These are phyloP conservation scores for Nectriaceae sp. DNA, from an alignment of 2,329 filamentous ascomycete species.

Conservation along the genomic window DNA sequence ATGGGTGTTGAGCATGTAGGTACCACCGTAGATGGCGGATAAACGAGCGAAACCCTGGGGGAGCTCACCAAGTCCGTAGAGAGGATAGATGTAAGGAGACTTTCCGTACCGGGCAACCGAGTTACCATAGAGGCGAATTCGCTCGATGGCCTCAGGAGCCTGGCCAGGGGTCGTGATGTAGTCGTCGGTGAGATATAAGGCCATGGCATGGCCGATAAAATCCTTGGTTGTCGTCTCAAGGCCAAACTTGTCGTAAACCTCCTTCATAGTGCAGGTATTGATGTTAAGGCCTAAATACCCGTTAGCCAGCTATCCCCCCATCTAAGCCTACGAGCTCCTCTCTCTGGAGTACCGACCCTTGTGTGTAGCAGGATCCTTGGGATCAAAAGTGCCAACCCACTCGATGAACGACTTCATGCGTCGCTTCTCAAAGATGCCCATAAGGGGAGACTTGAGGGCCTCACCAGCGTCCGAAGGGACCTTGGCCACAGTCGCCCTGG, in stretches of 20 bases:
- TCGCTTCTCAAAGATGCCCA: conserved; percentile 98
- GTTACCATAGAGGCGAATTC: conserved; percentile 95
- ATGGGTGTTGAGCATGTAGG: conserved; percentile 98
- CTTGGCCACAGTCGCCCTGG: conserved; percentile 91
- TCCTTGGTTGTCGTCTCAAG: conserved; percentile 88
- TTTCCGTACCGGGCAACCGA: conserved; percentile 97
- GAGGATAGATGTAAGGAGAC: conserved; percentile 98
- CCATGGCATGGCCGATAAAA: conserved; percentile 98
- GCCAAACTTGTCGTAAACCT: conserved; percentile 98
- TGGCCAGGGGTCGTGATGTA: conserved; percentile 75
- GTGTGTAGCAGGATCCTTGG: conserved; percentile 81
- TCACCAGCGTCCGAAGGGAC: conserved; percentile 92
- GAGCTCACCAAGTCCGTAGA: conserved; percentile 95
- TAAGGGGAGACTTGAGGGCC: conserved; percentile 87
- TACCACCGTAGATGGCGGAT: conserved; percentile 97
- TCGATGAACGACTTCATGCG: conserved; percentile 95
- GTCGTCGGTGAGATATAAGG: conserved; percentile 86
- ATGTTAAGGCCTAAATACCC: conserved; percentile 71
- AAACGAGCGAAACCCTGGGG: conserved; percentile 97
- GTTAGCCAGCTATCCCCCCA: conserved; percentile 13
- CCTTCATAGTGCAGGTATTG: conserved; percentile 83
- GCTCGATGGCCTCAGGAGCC: conserved; percentile 84
- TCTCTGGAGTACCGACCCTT: conserved; percentile 69
- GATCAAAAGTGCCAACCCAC: conserved; percentile 87
- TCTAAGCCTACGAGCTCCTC: background rate